Percentiles rank a stretch among this genome's conserved stretches.
Conservation (phyloP, 192 early-diverging fungal species). For the Dissophora globulifera region DNA sequence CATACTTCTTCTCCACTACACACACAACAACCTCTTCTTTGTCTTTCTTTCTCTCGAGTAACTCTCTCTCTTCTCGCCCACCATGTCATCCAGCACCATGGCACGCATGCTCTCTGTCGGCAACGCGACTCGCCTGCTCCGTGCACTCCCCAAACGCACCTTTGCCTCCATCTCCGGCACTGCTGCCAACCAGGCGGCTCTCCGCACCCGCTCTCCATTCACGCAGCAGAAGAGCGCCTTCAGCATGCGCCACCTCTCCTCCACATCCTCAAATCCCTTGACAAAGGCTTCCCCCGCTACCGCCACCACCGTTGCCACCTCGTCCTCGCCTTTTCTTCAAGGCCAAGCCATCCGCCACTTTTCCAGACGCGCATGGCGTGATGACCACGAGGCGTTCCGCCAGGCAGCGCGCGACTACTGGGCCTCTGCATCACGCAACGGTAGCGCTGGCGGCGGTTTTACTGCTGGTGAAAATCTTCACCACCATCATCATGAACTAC, state of each 20-base stretch:
- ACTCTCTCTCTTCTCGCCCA: too few species aligned
- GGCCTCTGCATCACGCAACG: not conserved
- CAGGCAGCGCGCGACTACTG: slow-evolving; percentile 17
- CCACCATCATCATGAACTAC: too few species aligned
- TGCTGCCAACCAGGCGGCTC: not conserved
- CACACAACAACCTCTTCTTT: too few species aligned
- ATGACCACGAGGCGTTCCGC: not conserved
- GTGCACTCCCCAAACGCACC: slow-evolving; percentile 9
- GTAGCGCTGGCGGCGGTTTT: too few species aligned
- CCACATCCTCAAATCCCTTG: slow-evolving; percentile 6
- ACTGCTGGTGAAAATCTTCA: too few species aligned
- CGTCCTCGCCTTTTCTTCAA: slow-evolving; percentile 14
- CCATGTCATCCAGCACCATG: too few species aligned
- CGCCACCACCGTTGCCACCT: too few species aligned
- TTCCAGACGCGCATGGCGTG: slow-evolving; percentile 24
- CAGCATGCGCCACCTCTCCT: too few species aligned
- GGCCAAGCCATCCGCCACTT: slow-evolving; percentile 24
- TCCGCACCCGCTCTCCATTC: too few species aligned
- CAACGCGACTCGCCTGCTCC: slow-evolving; percentile 22
- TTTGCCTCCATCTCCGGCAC: slow-evolving; percentile 9
- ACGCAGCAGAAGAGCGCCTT: too few species aligned
- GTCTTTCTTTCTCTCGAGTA: too few species aligned
- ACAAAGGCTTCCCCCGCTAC: not conserved
- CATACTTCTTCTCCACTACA: too few species aligned
- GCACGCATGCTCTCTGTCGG: slow-evolving; percentile 27